A percentile compares a stretch with the other conserved stretches of the same genome.
phyloP scores from a whole-genome alignment of 2,329 filamentous ascomycete genomes.

The Elsinoe batatas region DNA sequence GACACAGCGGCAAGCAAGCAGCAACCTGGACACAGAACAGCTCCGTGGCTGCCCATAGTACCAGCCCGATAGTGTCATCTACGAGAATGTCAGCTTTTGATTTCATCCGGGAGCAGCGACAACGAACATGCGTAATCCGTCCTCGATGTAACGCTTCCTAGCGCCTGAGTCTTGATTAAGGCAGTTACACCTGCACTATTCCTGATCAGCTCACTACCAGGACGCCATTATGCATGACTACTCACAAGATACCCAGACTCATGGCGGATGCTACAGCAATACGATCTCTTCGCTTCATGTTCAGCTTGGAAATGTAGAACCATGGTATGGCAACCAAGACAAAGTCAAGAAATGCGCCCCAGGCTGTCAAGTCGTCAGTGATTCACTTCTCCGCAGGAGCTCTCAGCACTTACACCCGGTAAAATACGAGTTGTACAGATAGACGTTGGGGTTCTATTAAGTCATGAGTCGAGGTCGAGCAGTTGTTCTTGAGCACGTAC shows the following conservation, averaged over 20 bases:
- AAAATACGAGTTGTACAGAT: constrained; percentile 3
- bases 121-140: constrained; percentile 23
- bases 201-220: background rate
- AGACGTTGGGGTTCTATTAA: background rate
- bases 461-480: background rate
- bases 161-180: constrained; percentile 25
- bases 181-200: constrained; percentile 25
- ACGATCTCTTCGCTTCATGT: constrained; percentile 29
- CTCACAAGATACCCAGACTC: constrained; percentile 24
- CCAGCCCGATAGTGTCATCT: background rate
- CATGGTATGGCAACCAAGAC: constrained; percentile 28
- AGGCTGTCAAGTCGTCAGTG: constrained; percentile 16
- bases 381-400: background rate
- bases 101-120: too few species aligned
- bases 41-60: background rate
- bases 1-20: background rate
- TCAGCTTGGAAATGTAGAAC: constrained; percentile 26
- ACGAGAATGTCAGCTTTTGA: background rate
- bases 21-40: constrained; percentile 4
- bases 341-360: constrained; percentile 28
- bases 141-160: constrained; percentile 23
- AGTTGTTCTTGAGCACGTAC: background rate
- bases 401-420: background rate
- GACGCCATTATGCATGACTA: background rate
- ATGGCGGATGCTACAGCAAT: constrained; percentile 26